These are phyloP conservation scores for Tuber melanosporum DNA, from an alignment of 495 filamentous ascomycete species.

Conservation along the genomic window DNA sequence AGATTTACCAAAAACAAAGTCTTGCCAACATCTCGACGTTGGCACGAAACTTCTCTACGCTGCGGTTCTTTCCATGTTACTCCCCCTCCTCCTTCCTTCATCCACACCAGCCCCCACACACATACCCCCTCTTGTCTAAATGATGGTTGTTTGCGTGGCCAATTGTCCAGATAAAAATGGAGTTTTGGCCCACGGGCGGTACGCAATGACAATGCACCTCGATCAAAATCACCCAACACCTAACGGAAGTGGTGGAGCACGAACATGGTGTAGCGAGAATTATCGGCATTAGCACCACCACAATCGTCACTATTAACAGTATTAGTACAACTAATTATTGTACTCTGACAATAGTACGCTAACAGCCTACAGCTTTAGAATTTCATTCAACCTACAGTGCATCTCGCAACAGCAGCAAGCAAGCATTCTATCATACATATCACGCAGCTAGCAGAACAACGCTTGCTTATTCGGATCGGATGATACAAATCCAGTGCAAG, in stretches of 20 bases:
- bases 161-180: conserved; percentile 18
- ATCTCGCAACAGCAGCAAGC: neutral
- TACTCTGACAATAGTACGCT: neutral
- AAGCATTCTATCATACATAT: conserved; percentile 1
- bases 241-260: neutral
- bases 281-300: neutral
- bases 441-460: conserved; percentile 19
- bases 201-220: conserved; percentile 25
- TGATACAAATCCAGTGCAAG: conserved; percentile 26
- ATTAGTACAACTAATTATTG: neutral
- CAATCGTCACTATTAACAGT: neutral
- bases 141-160: conserved; percentile 32
- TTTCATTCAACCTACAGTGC: neutral
- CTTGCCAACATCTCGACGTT: conserved; percentile 20
- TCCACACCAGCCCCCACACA: neutral
- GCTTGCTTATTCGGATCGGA: conserved; percentile 32
- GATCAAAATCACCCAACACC: conserved; percentile 14
- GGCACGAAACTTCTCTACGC: conserved; percentile 6
- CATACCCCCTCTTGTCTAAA: conserved; percentile 13
- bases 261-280: neutral
- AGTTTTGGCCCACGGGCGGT: conserved; percentile 6
- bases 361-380: neutral
- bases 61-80: neutral
- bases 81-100: neutral
- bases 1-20: conserved; percentile 7